phyloP scores from a whole-genome alignment of 768 basidiomycete genomes.

The Boletus coccyginus region DNA sequence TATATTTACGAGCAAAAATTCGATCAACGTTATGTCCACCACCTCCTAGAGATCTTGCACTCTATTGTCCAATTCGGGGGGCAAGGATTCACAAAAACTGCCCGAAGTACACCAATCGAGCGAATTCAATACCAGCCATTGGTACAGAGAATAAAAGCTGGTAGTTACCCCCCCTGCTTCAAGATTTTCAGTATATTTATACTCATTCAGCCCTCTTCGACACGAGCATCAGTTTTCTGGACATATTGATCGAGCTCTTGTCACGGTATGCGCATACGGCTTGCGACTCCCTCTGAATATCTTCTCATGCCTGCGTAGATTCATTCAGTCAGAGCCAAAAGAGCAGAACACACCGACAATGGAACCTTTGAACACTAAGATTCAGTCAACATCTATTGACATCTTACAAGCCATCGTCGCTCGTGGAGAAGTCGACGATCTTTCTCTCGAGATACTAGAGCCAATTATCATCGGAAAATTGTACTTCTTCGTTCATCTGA shows the following conservation, averaged over 20 bases:
- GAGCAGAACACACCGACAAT: slow-evolving; percentile 45
- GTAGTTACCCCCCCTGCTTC: slow-evolving; percentile 37
- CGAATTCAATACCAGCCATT: slow-evolving; percentile 66
- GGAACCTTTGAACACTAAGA: slow-evolving; percentile 55
- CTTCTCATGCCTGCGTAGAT: slow-evolving; percentile 40
- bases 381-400: slow-evolving; percentile 78
- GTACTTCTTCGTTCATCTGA: slow-evolving; percentile 66
- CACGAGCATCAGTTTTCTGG: slow-evolving; percentile 68
- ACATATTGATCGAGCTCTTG: slow-evolving; percentile 69
- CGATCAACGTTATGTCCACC: slow-evolving; percentile 69
- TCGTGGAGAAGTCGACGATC: slow-evolving; percentile 72
- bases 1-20: slow-evolving; percentile 72
- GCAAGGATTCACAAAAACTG: slow-evolving; percentile 78
- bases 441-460: slow-evolving; percentile 63
- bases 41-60: slow-evolving; percentile 75
- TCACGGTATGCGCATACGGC: slow-evolving; percentile 65
- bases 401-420: slow-evolving; percentile 79
- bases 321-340: slow-evolving; percentile 76
- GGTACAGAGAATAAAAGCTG: slow-evolving; percentile 54
- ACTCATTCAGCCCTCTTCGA: slow-evolving; percentile 35
- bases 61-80: slow-evolving; percentile 85
- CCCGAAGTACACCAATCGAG: slow-evolving; percentile 59
- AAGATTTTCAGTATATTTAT: slow-evolving; percentile 6
- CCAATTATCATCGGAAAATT: slow-evolving; percentile 71
- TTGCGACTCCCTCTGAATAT: background rate